Percentiles rank a stretch among this genome's conserved stretches.
phyloP scores from a whole-genome alignment of 345 rosid genomes.

The Firmiana major region DNA sequence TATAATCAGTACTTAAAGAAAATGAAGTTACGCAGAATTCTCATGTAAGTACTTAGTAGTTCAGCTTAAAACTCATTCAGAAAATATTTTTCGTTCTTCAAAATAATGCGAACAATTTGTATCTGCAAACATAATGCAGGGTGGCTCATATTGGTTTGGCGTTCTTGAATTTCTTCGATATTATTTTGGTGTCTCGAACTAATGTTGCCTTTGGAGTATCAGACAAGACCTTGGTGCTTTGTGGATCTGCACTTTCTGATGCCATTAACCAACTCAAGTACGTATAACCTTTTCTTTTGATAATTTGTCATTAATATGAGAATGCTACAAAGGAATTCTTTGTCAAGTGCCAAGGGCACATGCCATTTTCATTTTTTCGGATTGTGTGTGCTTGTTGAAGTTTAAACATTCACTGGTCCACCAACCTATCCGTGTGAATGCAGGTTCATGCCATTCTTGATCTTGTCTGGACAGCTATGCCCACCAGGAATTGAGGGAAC shows the following conservation, averaged over 20 bases:
- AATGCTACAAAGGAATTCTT: background rate
- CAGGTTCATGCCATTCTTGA: slow-evolving; percentile 98
- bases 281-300: slow-evolving; percentile 12
- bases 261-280: slow-evolving; percentile 96
- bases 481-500: slow-evolving; percentile 99
- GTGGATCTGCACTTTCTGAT: slow-evolving; percentile 87
- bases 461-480: slow-evolving; percentile 88
- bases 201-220: slow-evolving; percentile 61
- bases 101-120: slow-evolving; percentile 4
- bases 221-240: slow-evolving; percentile 81
- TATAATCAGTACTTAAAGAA: slow-evolving; percentile 69
- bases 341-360: background rate
- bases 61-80: background rate
- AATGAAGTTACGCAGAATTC: slow-evolving; percentile 74
- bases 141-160: slow-evolving; percentile 75
- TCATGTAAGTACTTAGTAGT: slow-evolving; percentile 46
- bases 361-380: background rate
- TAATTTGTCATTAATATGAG: background rate
- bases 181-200: slow-evolving; percentile 61
- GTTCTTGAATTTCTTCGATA: slow-evolving; percentile 56
- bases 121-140: slow-evolving; percentile 47
- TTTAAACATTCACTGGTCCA: background rate
- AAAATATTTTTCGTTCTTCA: background rate
- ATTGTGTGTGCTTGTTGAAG: background rate
- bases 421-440: background rate